phyloP scores from a whole-genome alignment of 169 alveolate species.

The Blepharisma undulans region DNA sequence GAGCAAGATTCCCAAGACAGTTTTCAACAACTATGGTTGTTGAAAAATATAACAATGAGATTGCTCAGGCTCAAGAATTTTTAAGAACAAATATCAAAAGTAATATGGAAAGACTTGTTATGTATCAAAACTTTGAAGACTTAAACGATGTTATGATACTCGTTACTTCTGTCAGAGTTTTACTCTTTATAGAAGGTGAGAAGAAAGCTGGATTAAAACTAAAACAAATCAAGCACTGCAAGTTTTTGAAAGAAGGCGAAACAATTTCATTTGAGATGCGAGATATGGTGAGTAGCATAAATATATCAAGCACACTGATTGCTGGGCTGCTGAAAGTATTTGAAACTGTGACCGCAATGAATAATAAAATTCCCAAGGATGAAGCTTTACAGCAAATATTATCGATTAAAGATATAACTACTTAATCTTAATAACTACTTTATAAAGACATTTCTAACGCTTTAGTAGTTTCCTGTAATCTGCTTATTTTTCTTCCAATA shows the following conservation, averaged over 20 bases:
- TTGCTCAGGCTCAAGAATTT: constrained; percentile 42
- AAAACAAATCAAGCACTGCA: not conserved
- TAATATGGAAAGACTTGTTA: not conserved
- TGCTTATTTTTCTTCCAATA: not conserved
- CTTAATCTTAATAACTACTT: too few relatives aligned
- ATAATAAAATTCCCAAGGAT: not conserved
- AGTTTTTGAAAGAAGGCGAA: not conserved
- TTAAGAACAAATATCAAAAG: not conserved
- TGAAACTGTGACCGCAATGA: not conserved
- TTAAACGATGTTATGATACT: not conserved
- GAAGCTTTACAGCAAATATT: not conserved
- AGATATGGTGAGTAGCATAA: not conserved
- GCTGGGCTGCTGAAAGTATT: not conserved
- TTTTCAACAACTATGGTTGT: constrained; percentile 47
- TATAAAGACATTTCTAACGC: not conserved
- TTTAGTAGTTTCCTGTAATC: not conserved
- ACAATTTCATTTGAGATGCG: not conserved
- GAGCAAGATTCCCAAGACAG: constrained; percentile 61
- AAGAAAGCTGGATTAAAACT: not conserved
- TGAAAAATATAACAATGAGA: constrained; percentile 53
- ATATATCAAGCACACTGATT: not conserved
- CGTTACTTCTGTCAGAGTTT: not conserved
- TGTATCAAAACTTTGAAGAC: not conserved
- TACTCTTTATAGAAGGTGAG: not conserved
- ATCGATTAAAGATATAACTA: not conserved